phyloP scores from a whole-genome alignment of 169 alveolate genomes.

The Babesia ovis region DNA sequence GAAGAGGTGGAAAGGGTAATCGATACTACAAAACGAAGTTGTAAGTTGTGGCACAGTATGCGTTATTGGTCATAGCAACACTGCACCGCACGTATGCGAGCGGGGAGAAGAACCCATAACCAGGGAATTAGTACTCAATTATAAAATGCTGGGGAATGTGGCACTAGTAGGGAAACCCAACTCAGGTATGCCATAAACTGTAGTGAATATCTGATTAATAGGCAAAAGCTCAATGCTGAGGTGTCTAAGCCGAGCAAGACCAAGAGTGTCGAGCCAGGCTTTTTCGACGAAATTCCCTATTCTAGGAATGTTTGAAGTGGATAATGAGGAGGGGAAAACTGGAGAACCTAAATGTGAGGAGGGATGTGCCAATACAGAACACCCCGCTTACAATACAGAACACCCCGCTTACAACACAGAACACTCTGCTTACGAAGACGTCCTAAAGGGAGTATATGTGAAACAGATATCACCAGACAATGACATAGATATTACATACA shows the following conservation, averaged over 20 bases:
- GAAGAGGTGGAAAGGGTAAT: slow-evolving; percentile 91
- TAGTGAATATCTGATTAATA: no score
- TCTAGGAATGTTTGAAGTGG: slow-evolving; percentile 34
- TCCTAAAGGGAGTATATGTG: background rate
- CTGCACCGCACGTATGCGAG: slow-evolving; percentile 61
- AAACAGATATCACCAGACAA: background rate
- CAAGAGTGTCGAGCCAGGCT: slow-evolving; percentile 52
- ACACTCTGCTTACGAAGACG: background rate
- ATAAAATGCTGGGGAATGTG: slow-evolving; percentile 83
- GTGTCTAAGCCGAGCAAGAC: slow-evolving; percentile 61
- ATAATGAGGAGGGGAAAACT: slow-evolving; percentile 13
- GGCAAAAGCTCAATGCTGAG: slow-evolving; percentile 63
- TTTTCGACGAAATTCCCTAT: slow-evolving; percentile 62
- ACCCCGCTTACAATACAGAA: no score
- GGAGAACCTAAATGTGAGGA: no score
- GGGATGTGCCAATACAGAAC: no score
- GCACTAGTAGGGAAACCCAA: slow-evolving; percentile 91
- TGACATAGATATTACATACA: slow-evolving; percentile 9
- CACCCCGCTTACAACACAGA: no score
- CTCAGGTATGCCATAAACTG: slow-evolving; percentile 75
- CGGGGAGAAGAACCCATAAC: slow-evolving; percentile 76
- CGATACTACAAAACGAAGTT: slow-evolving; percentile 72
- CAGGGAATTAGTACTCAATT: slow-evolving; percentile 62
- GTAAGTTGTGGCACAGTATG: slow-evolving; percentile 25
- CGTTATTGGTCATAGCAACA: slow-evolving; percentile 6